Percentiles rank a stretch among this genome's conserved stretches.
These are phyloP conservation scores for Elaeis guineensis DNA, from an alignment of 176 grass and related monocot genomes.

Conservation along the genomic window DNA sequence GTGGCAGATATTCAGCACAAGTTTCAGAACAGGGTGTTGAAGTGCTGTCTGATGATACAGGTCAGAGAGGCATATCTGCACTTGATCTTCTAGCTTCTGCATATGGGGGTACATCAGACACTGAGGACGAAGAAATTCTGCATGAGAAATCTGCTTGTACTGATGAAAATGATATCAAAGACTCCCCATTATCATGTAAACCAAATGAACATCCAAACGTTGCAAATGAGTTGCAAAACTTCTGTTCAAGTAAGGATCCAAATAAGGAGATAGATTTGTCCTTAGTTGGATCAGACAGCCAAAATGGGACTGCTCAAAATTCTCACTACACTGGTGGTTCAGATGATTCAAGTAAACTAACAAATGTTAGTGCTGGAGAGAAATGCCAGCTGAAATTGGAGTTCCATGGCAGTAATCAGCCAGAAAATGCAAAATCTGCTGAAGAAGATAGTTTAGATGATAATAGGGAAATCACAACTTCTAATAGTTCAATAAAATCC, in stretches of 20 bases:
- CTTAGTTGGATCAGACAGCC: conserved; percentile 24
- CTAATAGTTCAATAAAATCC: background rate
- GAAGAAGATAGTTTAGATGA: background rate
- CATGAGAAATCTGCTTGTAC: conserved; percentile 17
- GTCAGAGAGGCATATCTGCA: conserved; percentile 37
- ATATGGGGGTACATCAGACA: conserved; percentile 55
- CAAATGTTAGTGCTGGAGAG: background rate
- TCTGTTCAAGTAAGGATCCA: conserved; percentile 16
- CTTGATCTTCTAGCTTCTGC: conserved; percentile 88
- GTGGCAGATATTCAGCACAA: conserved; percentile 30
- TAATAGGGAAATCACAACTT: background rate
- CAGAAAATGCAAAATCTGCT: background rate
- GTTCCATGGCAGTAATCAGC: background rate
- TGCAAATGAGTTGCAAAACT: conserved; percentile 9
- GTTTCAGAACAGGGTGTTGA: conserved; percentile 38
- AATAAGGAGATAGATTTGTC: conserved; percentile 20
- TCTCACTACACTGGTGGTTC: background rate
- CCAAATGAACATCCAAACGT: conserved; percentile 13
- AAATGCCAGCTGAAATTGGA: background rate
- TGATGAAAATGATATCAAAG: conserved; percentile 31
- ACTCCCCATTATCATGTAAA: background rate
- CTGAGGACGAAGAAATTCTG: conserved; percentile 46
- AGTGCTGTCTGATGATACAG: conserved; percentile 31
- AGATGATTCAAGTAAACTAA: conserved; percentile 3
- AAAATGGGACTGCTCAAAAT: conserved; percentile 22